These are phyloP conservation scores for Pichia insulana DNA, from an alignment of 805 yeast genomes.

Conservation along the genomic window DNA sequence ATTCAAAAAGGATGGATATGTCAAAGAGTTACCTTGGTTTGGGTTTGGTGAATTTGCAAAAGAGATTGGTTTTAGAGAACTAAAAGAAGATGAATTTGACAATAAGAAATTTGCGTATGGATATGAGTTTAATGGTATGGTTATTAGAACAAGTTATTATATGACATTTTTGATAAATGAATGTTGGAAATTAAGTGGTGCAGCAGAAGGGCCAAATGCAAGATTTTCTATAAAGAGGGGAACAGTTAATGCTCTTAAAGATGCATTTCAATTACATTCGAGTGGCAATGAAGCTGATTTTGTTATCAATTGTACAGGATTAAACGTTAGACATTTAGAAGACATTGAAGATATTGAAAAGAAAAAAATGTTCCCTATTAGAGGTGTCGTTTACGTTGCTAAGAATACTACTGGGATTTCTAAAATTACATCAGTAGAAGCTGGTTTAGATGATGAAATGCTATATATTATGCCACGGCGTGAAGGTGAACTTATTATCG, in stretches of 20 bases:
- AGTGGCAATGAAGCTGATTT: conserved; percentile 35
- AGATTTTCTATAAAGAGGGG: conserved; percentile 43
- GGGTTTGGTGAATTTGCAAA: conserved; percentile 10
- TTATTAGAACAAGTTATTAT: conserved; percentile 22
- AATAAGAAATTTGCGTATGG: conserved; percentile 31
- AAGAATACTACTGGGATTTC: conserved; percentile 31
- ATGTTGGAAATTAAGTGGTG: conserved; percentile 9
- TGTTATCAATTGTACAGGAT: conserved; percentile 52
- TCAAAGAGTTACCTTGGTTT: conserved; percentile 39
- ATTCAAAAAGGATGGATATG: conserved; percentile 8
- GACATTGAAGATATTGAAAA: conserved; percentile 26
- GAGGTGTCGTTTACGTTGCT: conserved; percentile 50
- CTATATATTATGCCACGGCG: conserved; percentile 57
- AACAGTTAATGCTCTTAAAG: conserved; percentile 33
- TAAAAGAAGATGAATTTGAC: conserved; percentile 31
- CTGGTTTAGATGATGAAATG: conserved; percentile 30
- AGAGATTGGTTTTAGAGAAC: conserved; percentile 27
- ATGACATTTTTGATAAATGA: conserved; percentile 27
- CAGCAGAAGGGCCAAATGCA: conserved; percentile 10
- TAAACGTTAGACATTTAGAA: conserved; percentile 36
- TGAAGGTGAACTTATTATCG: conserved; percentile 62
- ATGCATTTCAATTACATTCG: conserved; percentile 36
- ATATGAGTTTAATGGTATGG: conserved; percentile 32
- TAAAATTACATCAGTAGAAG: conserved; percentile 23
- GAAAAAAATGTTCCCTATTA: conserved; percentile 36